A percentile compares a stretch with the other conserved stretches of the same genome.
These are phyloP conservation scores for Pholiota microspora DNA, from an alignment of 768 basidiomycete genomes.

Conservation along the genomic window DNA sequence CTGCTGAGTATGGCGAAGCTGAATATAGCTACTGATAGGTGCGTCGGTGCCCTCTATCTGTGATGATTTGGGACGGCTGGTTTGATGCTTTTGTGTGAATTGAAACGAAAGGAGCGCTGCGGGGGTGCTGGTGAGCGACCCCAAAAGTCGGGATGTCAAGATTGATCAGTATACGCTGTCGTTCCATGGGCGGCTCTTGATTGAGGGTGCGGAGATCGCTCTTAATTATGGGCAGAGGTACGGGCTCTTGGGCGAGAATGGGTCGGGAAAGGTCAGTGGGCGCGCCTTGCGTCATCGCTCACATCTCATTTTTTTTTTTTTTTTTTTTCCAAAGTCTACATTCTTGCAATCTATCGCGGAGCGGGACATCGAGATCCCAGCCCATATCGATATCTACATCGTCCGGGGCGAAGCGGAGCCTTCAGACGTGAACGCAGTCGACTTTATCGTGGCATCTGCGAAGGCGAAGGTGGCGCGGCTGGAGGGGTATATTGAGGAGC, in stretches of 20 bases:
- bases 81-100: too few species aligned
- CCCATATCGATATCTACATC: constrained; percentile 97
- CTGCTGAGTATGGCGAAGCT: constrained; percentile 86
- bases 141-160: constrained; percentile 94
- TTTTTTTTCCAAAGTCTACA: constrained; percentile 71
- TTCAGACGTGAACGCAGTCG: constrained; percentile 91
- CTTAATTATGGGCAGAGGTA: constrained; percentile 93
- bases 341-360: constrained; percentile 95
- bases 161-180: constrained; percentile 94
- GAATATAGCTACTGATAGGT: constrained; percentile 89
- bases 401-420: constrained; percentile 96
- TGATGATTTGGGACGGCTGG: too few species aligned
- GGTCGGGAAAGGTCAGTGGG: constrained; percentile 93
- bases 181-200: constrained; percentile 90
- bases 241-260: constrained; percentile 95
- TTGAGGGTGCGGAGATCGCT: constrained; percentile 67
- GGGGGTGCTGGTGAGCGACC: constrained; percentile 91
- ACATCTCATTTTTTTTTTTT: constrained; percentile 6
- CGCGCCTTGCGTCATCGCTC: constrained; percentile 18
- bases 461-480: constrained; percentile 90
- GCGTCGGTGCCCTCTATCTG: constrained; percentile 12
- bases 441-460: constrained; percentile 93
- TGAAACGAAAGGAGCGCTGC: constrained; percentile 70
- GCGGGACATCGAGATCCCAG: constrained; percentile 91
- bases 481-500: constrained; percentile 91